Evolutionary conservation across 2,329 filamentous ascomycete species (phyloP).

Genomic region (Zymoseptoria brevis): DNA sequence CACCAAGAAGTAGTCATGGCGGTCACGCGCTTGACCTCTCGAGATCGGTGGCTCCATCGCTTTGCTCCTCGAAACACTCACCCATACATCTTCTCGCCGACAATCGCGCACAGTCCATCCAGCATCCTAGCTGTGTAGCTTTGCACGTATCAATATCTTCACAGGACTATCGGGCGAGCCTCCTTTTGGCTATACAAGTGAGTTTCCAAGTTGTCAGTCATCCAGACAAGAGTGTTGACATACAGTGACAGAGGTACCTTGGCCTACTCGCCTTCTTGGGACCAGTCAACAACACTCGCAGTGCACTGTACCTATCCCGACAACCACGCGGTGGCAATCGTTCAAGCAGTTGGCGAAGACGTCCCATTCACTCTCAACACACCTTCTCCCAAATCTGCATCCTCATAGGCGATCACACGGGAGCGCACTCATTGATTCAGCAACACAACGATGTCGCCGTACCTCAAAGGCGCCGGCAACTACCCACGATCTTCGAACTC

Average conservation of each 20-base stretch:
- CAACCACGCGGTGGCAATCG: not conserved
- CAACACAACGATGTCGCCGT: not conserved
- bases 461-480: not conserved
- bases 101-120: not conserved
- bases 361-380: not conserved
- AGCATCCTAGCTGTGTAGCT: not conserved
- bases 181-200: not conserved
- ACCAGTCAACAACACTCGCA: not conserved
- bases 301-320: not conserved
- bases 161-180: not conserved
- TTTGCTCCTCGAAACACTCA: not conserved
- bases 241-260: not conserved
- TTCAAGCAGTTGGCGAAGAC: not conserved
- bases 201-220: not conserved
- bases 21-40: not conserved
- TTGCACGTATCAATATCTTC: not conserved
- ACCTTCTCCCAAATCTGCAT: not conserved
- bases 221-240: not conserved
- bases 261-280: not conserved
- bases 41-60: not conserved
- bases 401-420: not conserved
- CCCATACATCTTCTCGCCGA: not conserved
- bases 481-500: not conserved
- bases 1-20: not conserved
- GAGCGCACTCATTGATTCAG: not conserved